These are phyloP conservation scores for Tephrocybe sp. DNA, from an alignment of 768 basidiomycete genomes.

Conservation along the genomic window DNA sequence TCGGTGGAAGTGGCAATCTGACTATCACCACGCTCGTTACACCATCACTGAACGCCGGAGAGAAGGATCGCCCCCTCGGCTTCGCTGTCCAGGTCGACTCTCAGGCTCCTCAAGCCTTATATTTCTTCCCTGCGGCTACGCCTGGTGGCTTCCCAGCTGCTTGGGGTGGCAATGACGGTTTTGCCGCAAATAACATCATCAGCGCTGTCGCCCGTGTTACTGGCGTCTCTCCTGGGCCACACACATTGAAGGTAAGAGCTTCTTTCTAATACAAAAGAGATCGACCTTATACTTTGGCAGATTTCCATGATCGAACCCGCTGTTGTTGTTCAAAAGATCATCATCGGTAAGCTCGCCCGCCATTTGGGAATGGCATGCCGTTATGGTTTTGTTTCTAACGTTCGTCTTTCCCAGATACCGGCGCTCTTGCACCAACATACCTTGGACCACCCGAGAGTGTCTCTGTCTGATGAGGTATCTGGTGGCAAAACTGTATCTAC, in stretches of 20 bases:
- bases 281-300: constrained; percentile 13
- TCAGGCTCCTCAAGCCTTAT: constrained; percentile 34
- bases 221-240: constrained; percentile 46
- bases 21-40: constrained; percentile 48
- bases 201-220: constrained; percentile 36
- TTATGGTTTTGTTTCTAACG: constrained; percentile 3
- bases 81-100: constrained; percentile 52
- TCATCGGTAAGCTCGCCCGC: no score
- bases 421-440: constrained; percentile 52
- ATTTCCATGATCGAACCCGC: constrained; percentile 58
- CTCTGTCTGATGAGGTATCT: no score
- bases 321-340: constrained; percentile 61
- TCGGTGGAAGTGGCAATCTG: constrained; percentile 38
- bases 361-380: no score
- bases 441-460: constrained; percentile 62
- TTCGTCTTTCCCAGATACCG: constrained; percentile 43
- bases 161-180: constrained; percentile 51
- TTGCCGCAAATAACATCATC: constrained; percentile 53
- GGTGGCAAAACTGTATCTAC: no score
- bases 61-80: constrained; percentile 45
- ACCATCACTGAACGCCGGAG: constrained; percentile 52
- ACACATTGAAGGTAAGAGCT: constrained; percentile 50
- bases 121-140: constrained; percentile 45
- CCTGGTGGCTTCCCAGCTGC: constrained; percentile 45
- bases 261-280: not conserved